phyloP scores from a whole-genome alignment of 2,329 filamentous ascomycete genomes.

The Colletotrichum siamense region DNA sequence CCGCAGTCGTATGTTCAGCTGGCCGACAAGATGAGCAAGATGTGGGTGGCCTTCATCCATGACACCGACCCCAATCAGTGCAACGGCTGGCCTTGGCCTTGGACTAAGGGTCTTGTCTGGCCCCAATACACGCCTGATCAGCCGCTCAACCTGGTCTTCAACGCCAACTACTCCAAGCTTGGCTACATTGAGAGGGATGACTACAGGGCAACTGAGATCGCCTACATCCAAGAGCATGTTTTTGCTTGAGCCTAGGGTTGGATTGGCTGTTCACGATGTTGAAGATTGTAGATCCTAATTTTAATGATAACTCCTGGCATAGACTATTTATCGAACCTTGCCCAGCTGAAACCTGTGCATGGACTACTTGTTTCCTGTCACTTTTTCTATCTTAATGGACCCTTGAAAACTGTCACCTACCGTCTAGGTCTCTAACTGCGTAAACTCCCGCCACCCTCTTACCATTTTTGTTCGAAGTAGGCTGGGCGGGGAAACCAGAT shows the following conservation, averaged over 20 bases:
- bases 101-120: constrained; percentile 35
- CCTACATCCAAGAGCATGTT: constrained; percentile 34
- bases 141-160: constrained; percentile 54
- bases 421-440: background rate
- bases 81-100: background rate
- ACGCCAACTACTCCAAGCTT: constrained; percentile 47
- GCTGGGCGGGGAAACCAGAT: background rate
- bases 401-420: background rate
- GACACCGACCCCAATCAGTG: constrained; percentile 46
- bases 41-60: constrained; percentile 58
- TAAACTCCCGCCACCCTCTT: background rate
- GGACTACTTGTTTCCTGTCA: background rate
- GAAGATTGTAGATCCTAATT: background rate
- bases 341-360: background rate
- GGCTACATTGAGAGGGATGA: constrained; percentile 48
- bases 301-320: background rate
- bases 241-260: background rate
- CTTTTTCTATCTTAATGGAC: accelerated
- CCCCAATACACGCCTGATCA: constrained; percentile 44
- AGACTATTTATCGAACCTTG: background rate
- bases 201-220: constrained; percentile 47
- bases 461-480: background rate
- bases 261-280: background rate
- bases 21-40: constrained; percentile 51
- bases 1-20: constrained; percentile 45